Percentiles rank a stretch among this genome's conserved stretches.
These are phyloP conservation scores for Chlamydomonas incerta DNA, from an alignment of 139 green algal genomes.

Conservation along the genomic window DNA sequence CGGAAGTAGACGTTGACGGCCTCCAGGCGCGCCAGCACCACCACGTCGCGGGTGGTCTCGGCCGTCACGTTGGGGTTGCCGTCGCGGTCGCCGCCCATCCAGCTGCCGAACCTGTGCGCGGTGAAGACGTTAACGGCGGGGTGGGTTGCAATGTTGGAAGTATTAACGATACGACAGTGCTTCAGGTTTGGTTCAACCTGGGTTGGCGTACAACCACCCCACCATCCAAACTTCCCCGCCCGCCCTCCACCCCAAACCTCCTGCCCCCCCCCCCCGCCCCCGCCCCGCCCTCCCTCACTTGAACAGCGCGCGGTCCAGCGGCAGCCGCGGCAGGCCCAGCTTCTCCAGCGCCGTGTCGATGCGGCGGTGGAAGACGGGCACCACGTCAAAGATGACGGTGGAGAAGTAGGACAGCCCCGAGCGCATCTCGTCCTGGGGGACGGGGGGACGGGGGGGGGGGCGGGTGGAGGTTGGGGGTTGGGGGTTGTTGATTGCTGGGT, in stretches of 20 bases:
- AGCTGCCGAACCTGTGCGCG: conserved; percentile 84
- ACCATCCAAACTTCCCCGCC: no score
- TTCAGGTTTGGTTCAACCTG: no score
- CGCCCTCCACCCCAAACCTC: no score
- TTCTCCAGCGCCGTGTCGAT: conserved; percentile 87
- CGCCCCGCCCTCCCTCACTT: conserved; percentile 3
- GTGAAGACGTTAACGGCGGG: no score
- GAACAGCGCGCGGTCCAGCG: conserved; percentile 75
- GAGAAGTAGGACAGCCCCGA: conserved; percentile 94
- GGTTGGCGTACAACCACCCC: no score
- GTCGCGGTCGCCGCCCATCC: conserved; percentile 97
- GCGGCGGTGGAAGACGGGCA: conserved; percentile 64
- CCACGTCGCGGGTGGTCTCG: conserved; percentile 90
- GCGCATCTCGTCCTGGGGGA: conserved; percentile 92
- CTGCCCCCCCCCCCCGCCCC: no score
- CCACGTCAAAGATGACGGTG: conserved; percentile 89
- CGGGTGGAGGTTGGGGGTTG: conserved; percentile 1
- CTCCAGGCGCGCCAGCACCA: conserved; percentile 81
- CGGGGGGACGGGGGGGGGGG: no score
- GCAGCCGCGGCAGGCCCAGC: conserved; percentile 88
- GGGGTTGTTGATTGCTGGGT: no score
- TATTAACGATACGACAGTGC: no score
- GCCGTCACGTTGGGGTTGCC: conserved; percentile 95
- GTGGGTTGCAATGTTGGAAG: not conserved
- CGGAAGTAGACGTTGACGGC: conserved; percentile 77